These are phyloP conservation scores for Bolboschoenus planiculmis DNA, from an alignment of 176 grass and related monocot species.

Conservation along the genomic window DNA sequence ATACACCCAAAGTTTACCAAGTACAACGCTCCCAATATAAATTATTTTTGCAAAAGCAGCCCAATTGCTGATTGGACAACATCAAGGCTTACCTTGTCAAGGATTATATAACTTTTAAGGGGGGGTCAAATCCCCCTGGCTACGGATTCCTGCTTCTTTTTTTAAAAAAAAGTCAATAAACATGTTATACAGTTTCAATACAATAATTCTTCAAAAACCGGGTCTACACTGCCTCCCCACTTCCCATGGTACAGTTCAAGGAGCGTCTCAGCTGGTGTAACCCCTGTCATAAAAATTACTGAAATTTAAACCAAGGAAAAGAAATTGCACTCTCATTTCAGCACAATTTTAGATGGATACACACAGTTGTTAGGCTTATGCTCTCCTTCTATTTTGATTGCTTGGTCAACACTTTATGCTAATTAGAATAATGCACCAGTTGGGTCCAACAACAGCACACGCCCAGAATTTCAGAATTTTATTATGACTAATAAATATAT, in stretches of 20 bases:
- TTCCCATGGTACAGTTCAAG: slow-evolving; percentile 73
- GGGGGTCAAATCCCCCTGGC: not conserved
- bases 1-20: not conserved
- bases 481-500: not conserved
- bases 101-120: not conserved
- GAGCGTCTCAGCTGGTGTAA: slow-evolving; percentile 87
- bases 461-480: not conserved
- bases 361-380: not conserved
- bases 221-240: slow-evolving; percentile 73
- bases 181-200: slow-evolving; percentile 40
- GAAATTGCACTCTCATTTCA: not conserved
- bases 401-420: not conserved
- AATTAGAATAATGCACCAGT: not conserved
- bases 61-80: not conserved
- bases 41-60: slow-evolving; percentile 10
- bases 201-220: slow-evolving; percentile 59
- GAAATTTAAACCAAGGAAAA: not conserved
- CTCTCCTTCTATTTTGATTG: not conserved
- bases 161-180: not conserved
- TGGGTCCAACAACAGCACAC: not conserved
- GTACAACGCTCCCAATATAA: not conserved
- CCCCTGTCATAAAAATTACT: slow-evolving; percentile 35
- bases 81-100: not conserved
- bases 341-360: not conserved
- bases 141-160: not conserved